Base-by-base conservation (phyloP, 116 monocot genomes). In the Zostera marina region DNA sequence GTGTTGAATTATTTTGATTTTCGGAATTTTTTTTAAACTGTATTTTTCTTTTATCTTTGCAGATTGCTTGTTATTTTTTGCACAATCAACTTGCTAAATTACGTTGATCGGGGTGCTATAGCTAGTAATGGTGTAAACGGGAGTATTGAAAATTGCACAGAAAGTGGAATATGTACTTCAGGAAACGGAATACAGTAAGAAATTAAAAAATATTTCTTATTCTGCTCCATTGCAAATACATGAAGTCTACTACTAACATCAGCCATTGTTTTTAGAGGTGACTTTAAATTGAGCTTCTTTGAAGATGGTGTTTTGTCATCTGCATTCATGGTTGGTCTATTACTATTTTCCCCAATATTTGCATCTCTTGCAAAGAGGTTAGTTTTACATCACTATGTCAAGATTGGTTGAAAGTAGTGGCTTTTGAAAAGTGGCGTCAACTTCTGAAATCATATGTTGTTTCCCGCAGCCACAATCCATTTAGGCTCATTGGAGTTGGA, bases 81-180 rank as follows among this genome's bases (percentile, higher is more conserved):
- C 47, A 41, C 71, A 5, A 93, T 93, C 67, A 93, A 93, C 70
- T 81, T 93, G 84, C 45, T 93, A 63, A 93, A 93, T 74, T 93
- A 93, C 75, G 55, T 93, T 71, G 93, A 93, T 58, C 87, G 93
- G 22, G 93, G 93, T 41, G 73, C 61, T 56, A 93, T 93, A 68
- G 93, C 93, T 51, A 93, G 87, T 70, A 93, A 93, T 79, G 93
- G 93, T 72, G 93, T 93, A 10, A 93, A 93, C 69, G 93, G 93
- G 22, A 78, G 74, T 51, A 74, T 26, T 17, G 59, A 14, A 51
- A 72, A 72, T 47, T 93, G 93, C 70, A 73, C 66, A 11, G 72
- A 79, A 12, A 76, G 70, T 75, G 87, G 87, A 2, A 74, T 68
- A 54, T 93, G 93, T 63, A 81, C 75, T 39, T 66, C 77, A 11